Evolutionary conservation across 805 yeast genomes (phyloP).

Genomic region (Nakazawaea molendinolei): DNA sequence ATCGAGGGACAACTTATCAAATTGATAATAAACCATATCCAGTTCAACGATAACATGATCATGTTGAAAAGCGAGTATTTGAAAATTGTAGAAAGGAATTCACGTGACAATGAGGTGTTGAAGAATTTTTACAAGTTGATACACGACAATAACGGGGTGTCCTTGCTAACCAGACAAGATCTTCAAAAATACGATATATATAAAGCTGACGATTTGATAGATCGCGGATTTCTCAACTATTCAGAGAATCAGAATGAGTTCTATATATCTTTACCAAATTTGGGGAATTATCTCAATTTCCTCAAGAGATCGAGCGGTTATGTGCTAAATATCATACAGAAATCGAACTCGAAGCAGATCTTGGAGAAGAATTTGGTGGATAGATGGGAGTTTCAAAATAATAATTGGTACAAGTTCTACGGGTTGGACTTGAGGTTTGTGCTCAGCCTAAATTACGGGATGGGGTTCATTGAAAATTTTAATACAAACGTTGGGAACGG

Average conservation of each 20-base stretch:
- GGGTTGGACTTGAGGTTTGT: constrained; percentile 46
- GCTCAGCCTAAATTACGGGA: constrained; percentile 43
- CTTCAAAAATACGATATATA: constrained; percentile 16
- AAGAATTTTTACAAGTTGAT: constrained; percentile 16
- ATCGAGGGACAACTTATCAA: constrained; percentile 31
- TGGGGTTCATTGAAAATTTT: constrained; percentile 45
- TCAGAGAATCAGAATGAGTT: constrained; percentile 32
- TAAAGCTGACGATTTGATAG: constrained; percentile 25
- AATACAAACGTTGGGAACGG: constrained; percentile 48
- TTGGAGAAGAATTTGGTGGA: constrained; percentile 33
- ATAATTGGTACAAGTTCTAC: constrained; percentile 39
- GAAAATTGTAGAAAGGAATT: constrained; percentile 9
- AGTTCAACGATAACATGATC: constrained; percentile 37
- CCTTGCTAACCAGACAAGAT: constrained; percentile 21
- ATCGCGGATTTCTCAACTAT: constrained; percentile 36
- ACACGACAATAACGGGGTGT: constrained; percentile 16
- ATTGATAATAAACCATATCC: constrained; percentile 29
- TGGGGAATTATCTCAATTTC: constrained; percentile 42
- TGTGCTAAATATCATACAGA: constrained; percentile 28
- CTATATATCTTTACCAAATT: constrained; percentile 39
- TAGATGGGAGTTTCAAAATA: constrained; percentile 40
- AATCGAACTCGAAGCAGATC: constrained; percentile 32
- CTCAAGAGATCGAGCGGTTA: constrained; percentile 40
- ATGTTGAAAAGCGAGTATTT: constrained; percentile 20
- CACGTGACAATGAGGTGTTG: constrained; percentile 16